Evolutionary conservation across 352 stramenopile genomes (phyloP).

Genomic region (Aphanomyces euteiches): DNA sequence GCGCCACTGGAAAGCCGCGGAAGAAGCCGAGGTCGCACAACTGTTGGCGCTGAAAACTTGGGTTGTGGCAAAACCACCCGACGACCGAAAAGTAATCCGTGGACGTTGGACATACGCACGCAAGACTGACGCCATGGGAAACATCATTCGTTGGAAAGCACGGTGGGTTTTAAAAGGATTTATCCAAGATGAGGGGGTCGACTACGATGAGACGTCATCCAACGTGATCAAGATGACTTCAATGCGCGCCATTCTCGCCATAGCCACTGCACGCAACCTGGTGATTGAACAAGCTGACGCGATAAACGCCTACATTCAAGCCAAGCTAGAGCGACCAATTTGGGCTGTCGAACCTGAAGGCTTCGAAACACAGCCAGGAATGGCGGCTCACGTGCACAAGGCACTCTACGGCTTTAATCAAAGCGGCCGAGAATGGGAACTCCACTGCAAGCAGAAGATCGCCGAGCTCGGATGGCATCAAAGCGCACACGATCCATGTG

Average conservation of each 20-base stretch:
- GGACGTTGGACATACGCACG: conserved; percentile 9
- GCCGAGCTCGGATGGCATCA: not conserved
- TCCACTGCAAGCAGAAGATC: conserved; percentile 8
- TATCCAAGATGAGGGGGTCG: conserved; percentile 17
- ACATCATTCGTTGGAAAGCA: no score
- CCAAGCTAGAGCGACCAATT: not conserved
- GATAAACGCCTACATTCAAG: conserved; percentile 21
- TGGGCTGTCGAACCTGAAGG: conserved; percentile 14
- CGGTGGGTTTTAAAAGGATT: conserved; percentile 20
- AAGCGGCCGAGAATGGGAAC: not conserved
- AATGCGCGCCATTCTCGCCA: conserved; percentile 13
- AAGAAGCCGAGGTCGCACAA: conserved; percentile 12
- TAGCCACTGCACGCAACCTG: conserved; percentile 12
- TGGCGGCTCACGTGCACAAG: not conserved
- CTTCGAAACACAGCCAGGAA: not conserved
- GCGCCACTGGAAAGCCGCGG: conserved; percentile 11
- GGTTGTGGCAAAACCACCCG: conserved; percentile 1
- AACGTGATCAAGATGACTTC: conserved; percentile 25
- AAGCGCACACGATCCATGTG: conserved; percentile 16
- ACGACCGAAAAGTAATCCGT: not conserved
- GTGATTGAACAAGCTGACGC: conserved; percentile 11
- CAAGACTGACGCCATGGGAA: conserved; percentile 26
- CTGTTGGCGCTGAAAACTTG: conserved; percentile 13
- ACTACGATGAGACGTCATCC: conserved; percentile 32
- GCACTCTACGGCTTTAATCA: conserved; percentile 13